phyloP scores from a whole-genome alignment of 208 protist species.

The Leishmania mexicana region DNA sequence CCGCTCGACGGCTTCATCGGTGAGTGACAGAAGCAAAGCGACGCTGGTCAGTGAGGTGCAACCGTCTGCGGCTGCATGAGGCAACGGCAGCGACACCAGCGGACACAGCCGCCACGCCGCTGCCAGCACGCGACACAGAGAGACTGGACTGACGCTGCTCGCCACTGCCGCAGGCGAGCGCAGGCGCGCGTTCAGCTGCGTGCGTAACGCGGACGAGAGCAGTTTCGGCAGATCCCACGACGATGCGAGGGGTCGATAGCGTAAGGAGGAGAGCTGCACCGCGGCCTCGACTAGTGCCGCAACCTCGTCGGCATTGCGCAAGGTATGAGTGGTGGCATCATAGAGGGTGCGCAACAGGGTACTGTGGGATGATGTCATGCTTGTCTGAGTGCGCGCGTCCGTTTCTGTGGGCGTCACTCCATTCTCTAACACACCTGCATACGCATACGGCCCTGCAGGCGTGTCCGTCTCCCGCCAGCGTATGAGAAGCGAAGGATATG shows the following conservation, averaged over 20 bases:
- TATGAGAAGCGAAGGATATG: background rate
- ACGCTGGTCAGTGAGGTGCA: background rate
- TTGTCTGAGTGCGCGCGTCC: background rate
- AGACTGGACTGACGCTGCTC: slow-evolving; percentile 1
- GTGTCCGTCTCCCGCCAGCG: background rate
- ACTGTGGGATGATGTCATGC: background rate
- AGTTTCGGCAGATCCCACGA: slow-evolving; percentile 40
- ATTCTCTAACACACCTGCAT: background rate
- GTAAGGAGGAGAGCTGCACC: slow-evolving; percentile 11
- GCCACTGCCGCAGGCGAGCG: background rate
- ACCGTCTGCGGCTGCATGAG: background rate
- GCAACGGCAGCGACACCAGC: slow-evolving; percentile 17
- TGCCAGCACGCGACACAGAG: slow-evolving; percentile 6
- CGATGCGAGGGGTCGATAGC: slow-evolving; percentile 11
- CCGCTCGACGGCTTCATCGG: background rate
- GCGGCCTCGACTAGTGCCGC: slow-evolving; percentile 7
- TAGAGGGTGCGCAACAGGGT: slow-evolving; percentile 10
- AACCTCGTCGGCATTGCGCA: slow-evolving; percentile 26
- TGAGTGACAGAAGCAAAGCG: slow-evolving; percentile 9
- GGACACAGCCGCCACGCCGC: slow-evolving; percentile 19
- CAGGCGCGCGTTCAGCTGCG: slow-evolving; percentile 19
- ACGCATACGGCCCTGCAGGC: background rate
- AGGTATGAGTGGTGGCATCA: slow-evolving; percentile 12
- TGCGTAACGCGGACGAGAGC: slow-evolving; percentile 26
- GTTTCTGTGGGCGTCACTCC: background rate